These are phyloP conservation scores for Aulographum hederae DNA, from an alignment of 2,329 filamentous ascomycete species.

Conservation along the genomic window DNA sequence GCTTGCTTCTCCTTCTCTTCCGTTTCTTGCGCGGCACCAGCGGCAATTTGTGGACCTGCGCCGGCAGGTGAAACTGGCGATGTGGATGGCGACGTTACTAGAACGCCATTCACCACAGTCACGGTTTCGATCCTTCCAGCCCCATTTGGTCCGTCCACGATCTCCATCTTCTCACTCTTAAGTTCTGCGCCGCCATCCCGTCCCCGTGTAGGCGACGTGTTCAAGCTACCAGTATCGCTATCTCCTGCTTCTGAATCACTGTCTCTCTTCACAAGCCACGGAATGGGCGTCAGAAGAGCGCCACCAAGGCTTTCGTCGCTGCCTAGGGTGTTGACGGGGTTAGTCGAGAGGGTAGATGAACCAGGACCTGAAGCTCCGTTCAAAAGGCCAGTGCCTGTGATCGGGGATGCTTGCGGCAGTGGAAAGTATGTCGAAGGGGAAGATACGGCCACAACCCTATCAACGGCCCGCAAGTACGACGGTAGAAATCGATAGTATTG, in stretches of 20 bases:
- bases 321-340: conserved; percentile 33
- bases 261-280: conserved; percentile 49
- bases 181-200: conserved; percentile 25
- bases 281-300: conserved; percentile 80
- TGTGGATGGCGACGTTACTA: conserved; percentile 30
- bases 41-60: conserved; percentile 7
- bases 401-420: conserved; percentile 41
- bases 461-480: conserved; percentile 75
- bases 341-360: conserved; percentile 23
- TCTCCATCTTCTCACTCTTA: conserved; percentile 58
- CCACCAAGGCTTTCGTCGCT: conserved; percentile 82
- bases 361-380: no score
- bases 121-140: conserved; percentile 67
- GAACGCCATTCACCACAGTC: conserved; percentile 55
- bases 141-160: conserved; percentile 65
- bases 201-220: conserved; percentile 7
- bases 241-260: conserved; percentile 5
- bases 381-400: conserved; percentile 27
- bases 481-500: conserved; percentile 67
- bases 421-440: conserved; percentile 69
- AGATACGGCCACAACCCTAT: conserved; percentile 79
- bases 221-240: conserved; percentile 4
- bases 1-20: conserved; percentile 11
- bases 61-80: conserved; percentile 4
- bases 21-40: conserved; percentile 1